A percentile compares a stretch with the other conserved stretches of the same genome.
Conservation (phyloP, 2,329 filamentous ascomycete species). For the Botrytis deweyae region DNA sequence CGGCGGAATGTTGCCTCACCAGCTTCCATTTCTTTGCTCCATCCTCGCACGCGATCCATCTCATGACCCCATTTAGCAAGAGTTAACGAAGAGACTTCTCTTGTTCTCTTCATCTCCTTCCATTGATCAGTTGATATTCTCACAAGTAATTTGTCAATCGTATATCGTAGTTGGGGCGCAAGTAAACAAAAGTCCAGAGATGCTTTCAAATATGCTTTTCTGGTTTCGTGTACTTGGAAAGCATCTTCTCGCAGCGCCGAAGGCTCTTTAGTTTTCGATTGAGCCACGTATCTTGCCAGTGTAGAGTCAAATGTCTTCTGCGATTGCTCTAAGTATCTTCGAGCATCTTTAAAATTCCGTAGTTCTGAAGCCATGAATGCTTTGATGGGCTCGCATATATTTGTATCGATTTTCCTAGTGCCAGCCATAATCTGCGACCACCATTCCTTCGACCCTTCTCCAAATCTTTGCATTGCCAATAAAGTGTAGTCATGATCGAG, state of each 20-base stretch:
- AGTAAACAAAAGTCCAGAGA: constrained; percentile 91
- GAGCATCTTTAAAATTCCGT: constrained; percentile 80
- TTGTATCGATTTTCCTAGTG: constrained; percentile 73
- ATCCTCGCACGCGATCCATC: constrained; percentile 88
- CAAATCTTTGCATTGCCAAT: constrained; percentile 78
- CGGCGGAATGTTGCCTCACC: constrained; percentile 80
- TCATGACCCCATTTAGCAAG: constrained; percentile 71
- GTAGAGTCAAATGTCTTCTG: constrained; percentile 84
- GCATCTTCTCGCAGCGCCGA: constrained; percentile 91
- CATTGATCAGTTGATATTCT: constrained; percentile 82
- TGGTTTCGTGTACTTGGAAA: constrained; percentile 89
- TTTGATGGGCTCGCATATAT: constrained; percentile 79
- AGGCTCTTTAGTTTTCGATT: constrained; percentile 91
- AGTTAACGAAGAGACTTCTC: constrained; percentile 60
- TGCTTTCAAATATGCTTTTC: constrained; percentile 85
- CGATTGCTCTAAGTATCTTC: constrained; percentile 70
- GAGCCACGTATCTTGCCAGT: constrained; percentile 76
- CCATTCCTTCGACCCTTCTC: constrained; percentile 83
- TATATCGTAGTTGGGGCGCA: constrained; percentile 79
- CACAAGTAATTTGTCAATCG: constrained; percentile 83
- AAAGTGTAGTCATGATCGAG: constrained; percentile 95
- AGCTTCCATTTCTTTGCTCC: constrained; percentile 91
- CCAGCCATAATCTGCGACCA: constrained; percentile 74
- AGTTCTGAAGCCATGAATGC: constrained; percentile 77
- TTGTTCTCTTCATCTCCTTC: constrained; percentile 75